Conservation (phyloP, 2,329 filamentous ascomycete species). For the Pestalotiopsis sp. region DNA sequence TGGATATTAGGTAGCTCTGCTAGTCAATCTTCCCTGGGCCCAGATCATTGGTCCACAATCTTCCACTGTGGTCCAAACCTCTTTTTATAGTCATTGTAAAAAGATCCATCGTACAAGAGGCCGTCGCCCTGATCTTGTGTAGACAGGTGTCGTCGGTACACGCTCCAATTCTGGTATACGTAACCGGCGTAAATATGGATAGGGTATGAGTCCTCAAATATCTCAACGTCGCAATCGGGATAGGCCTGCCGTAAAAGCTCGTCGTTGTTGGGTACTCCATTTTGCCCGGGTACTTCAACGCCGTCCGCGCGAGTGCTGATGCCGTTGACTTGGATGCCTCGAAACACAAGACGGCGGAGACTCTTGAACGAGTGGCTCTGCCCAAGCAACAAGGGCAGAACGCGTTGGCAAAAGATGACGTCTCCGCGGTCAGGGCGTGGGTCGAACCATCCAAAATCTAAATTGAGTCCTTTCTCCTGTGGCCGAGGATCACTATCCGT, state of each 20-base stretch:
- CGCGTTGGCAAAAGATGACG: not conserved
- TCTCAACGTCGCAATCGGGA: slow-evolving; percentile 9
- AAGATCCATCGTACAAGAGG: not conserved
- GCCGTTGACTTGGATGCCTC: slow-evolving; percentile 9
- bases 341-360: slow-evolving; percentile 7
- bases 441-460: too few relatives aligned
- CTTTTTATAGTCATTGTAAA: slow-evolving; percentile 9
- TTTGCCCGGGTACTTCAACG: not conserved
- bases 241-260: not conserved
- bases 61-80: slow-evolving; percentile 12
- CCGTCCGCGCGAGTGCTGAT: not conserved
- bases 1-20: too few relatives aligned
- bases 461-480: not conserved
- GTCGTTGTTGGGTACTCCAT: slow-evolving; percentile 6
- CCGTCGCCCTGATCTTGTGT: slow-evolving; percentile 13
- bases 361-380: slow-evolving; percentile 1
- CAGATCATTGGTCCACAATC: not conserved
- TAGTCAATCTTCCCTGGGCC: too few relatives aligned
- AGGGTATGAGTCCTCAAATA: not conserved
- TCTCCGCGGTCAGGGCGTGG: not conserved
- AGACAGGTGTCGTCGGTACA: not conserved
- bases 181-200: slow-evolving; percentile 5
- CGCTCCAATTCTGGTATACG: not conserved
- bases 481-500: not conserved
- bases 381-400: slow-evolving; percentile 3